These are phyloP conservation scores for Tetrahymena elliotti DNA, from an alignment of 73 alveolate genomes.

Conservation along the genomic window DNA sequence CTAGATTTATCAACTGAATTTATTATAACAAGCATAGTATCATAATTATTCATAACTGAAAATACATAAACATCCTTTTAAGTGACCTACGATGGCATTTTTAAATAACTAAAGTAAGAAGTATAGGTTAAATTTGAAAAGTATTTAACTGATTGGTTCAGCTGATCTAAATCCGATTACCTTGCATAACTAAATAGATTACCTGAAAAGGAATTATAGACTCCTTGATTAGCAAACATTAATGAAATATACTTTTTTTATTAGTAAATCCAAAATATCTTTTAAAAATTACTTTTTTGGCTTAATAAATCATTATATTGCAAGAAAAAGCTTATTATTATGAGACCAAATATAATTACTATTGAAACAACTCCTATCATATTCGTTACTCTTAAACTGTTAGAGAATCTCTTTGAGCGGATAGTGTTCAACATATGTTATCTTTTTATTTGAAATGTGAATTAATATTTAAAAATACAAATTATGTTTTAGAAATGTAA, in stretches of 20 bases:
- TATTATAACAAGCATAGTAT: not conserved
- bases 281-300: not conserved
- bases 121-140: not conserved
- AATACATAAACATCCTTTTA: not conserved
- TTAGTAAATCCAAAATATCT: not conserved
- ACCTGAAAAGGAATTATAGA: not conserved
- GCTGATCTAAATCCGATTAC: not conserved
- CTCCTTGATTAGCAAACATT: not conserved
- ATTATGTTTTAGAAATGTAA: too few species aligned
- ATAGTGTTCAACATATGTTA: not conserved
- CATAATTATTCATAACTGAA: not conserved
- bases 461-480: too few species aligned
- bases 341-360: not conserved
- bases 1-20: not conserved
- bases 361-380: not conserved
- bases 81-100: not conserved
- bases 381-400: not conserved
- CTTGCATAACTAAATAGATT: not conserved
- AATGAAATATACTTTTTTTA: not conserved
- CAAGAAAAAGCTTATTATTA: not conserved
- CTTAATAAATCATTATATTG: not conserved
- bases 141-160: not conserved
- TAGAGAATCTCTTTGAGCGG: not conserved
- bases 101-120: not conserved
- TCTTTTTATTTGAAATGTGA: not conserved